Evolutionary conservation across 2,329 filamentous ascomycete species (phyloP).

Genomic region (Penicillium aurantiogriseum): DNA sequence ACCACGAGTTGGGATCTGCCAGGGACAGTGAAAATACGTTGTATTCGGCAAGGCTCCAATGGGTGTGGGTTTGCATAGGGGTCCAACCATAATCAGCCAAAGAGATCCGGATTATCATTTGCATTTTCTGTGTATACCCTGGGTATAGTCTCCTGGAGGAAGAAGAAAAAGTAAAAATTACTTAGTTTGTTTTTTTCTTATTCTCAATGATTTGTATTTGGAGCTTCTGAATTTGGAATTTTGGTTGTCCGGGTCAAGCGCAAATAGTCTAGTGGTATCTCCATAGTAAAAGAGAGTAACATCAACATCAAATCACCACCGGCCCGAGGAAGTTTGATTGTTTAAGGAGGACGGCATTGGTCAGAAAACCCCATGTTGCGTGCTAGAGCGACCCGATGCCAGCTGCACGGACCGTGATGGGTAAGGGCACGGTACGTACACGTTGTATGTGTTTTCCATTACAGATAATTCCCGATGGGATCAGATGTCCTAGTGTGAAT

Average conservation of each 20-base stretch:
- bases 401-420: slow-evolving; percentile 27
- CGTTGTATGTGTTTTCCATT: slow-evolving; percentile 22
- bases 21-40: slow-evolving; percentile 29
- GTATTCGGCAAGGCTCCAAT: slow-evolving; percentile 26
- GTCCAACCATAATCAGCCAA: slow-evolving; percentile 24
- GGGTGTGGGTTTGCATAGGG: slow-evolving; percentile 26
- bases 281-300: slow-evolving; percentile 25
- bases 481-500: slow-evolving; percentile 34
- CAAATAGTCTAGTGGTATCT: slow-evolving; percentile 7
- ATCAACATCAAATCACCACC: slow-evolving; percentile 28
- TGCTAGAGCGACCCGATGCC: slow-evolving; percentile 23
- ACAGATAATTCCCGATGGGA: slow-evolving; percentile 27
- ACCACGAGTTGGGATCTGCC: slow-evolving; percentile 33
- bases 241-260: slow-evolving; percentile 10
- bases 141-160: not conserved
- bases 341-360: slow-evolving; percentile 31
- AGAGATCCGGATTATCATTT: slow-evolving; percentile 13
- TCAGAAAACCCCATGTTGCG: slow-evolving; percentile 29
- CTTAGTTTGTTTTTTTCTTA: slow-evolving; percentile 7
- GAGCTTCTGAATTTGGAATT: slow-evolving; percentile 9
- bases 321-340: slow-evolving; percentile 25
- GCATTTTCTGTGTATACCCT: not conserved
- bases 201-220: slow-evolving; percentile 11
- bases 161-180: not conserved
- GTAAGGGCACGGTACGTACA: slow-evolving; percentile 17